Base-by-base conservation (phyloP, 768 basidiomycete genomes). In the Russula dissimulans region DNA sequence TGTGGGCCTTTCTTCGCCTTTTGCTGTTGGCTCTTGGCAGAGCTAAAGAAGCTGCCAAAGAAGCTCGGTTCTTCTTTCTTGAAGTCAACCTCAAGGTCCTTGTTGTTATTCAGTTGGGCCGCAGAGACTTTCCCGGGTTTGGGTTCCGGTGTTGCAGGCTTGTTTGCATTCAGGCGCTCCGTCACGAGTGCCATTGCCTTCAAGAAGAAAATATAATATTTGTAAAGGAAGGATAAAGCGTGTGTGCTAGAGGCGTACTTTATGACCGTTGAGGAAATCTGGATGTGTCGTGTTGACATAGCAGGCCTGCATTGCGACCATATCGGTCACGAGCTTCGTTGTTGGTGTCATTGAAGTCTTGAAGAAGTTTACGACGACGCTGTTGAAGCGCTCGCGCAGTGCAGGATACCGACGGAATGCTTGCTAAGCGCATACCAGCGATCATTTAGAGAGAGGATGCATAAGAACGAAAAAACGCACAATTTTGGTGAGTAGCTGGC, bases 271-370 rank as follows among this genome's bases (percentile, higher is more conserved):
- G 70, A 99, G 82, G 76, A 99, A 98, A 75, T 99, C 97, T 1
- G 97, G 97, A 71, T 99, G 97, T 1, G 95, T 98, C 14, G 97
- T 98, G 76, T 99, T 99, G 68, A 99, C 88, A 71, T 98, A 99
- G 72, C 93, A 95, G 41, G 95, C 93, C 77, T 98, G 95, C 94
- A 97, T 97, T 88, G 90, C 73, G 54, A 97, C 94, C 77, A 99
- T 83, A 67, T 99, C 95, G 10, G 81, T 71, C 12, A 99, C 95
- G 48, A 99, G 83, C 73, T 97, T 98, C 63, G 86, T 92, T 39
- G 97, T 99, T 4, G 97, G 97, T 12, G 73, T 76, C 97, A 99
- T 97, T 18, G 91, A 75, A 51, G 79, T 81, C 79, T 95, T 97
- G 84, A 97, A 95, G 75, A 97, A 99, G 74, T 89, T 90, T 69